Evolutionary conservation across 176 grass and related monocot species (phyloP), one percentile per base, ranked within the genome.

Genomic region (Paspalum notatum): DNA sequence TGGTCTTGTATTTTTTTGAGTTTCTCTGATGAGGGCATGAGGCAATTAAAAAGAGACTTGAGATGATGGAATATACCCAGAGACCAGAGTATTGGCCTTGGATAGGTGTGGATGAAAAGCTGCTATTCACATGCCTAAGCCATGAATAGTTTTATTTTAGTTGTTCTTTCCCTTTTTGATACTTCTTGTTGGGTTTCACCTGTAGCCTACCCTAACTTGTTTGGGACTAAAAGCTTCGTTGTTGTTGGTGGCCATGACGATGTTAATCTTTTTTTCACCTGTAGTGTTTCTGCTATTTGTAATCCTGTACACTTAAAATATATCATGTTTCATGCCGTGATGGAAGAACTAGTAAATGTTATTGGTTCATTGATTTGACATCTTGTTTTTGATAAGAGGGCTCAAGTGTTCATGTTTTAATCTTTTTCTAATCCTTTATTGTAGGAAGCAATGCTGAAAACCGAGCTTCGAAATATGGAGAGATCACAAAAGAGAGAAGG

Each of bases 401-500:
- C 26, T 82, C 38, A 26, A 52, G 15, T 24, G 43, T 14, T 17
- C 56, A 54, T 81, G 55, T 16, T 67, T 73, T 69, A 78, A 32
- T 32, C 83, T 78, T 74, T 41, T 7, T 47, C 27, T 68, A 54
- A 48, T 79, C 76, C 39, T 47, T 27, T 92, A 44, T 71, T 85
- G 47, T 53, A 99, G 96, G 92, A 99, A 92, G 81, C 88, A 74
- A 90, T 99, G 90, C 68, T 99, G 63, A 99, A 99, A 73, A 70
- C 62, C 25, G 96, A 99, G 72, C 86, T 99, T 72, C 86, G 89
- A 53, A 93, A 91, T 85, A 95, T 99, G 96, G 92, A 99, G 21
- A 95, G 96, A 82, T 95, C 96, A 80, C 88, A 99, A 84, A 99
- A 99, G 82, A 84, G 96, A 38, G 96, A 99, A 91, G 96, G 96